Evolutionary conservation across 2,329 filamentous ascomycete species (phyloP), one percentile per base, ranked within the genome.

Genomic region (Trichoderma lentiforme): DNA sequence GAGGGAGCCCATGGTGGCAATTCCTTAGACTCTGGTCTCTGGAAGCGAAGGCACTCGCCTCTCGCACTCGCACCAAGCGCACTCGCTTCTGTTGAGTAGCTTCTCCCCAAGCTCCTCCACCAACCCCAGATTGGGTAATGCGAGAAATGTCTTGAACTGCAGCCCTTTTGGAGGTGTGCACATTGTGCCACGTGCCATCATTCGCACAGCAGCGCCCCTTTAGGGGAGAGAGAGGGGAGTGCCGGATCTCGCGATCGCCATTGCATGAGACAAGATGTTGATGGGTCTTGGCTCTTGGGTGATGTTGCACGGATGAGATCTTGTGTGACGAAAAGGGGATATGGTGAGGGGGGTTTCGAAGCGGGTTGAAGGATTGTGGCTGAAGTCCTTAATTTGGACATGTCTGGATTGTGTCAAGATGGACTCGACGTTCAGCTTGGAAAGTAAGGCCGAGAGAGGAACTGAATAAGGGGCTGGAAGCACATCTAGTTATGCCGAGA

Each of bases 51-150:
- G 21, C 36, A 4, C 62, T 72, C 66, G 67, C 47, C 53, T 72
- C 71, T 14, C 60, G 58, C 58, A 34, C 71, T 72, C 28, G 61
- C 56, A 65, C 53, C 56, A 47, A 60, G 57, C 56, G 66, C 65
- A 30, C 26, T 47, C 71, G 36, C 34, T 53, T 61, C 61, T 61
- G 30, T 53, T 30, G 39, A 51, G 34, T 36, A 63, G 34, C 53
- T 47, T 21, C n/a, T 60, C 18, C 12, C 51, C 34, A 39, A 57
- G 39, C 71, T 66, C 66, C 30, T 62, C 51, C 63, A 60, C 56
- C 67, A 66, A 70, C 61, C 71, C 67, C 67, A 70, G 39, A 70
- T 72, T 68, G 36, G 64, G 39, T 26, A 71, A 64, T 64, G 60
- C 30, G 62, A 70, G 60, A 51, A 72, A 58, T 70, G 71, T 72